These are phyloP conservation scores for Aristolochia contorta DNA, from an alignment of 164 flowering plant species.

Conservation along the genomic window DNA sequence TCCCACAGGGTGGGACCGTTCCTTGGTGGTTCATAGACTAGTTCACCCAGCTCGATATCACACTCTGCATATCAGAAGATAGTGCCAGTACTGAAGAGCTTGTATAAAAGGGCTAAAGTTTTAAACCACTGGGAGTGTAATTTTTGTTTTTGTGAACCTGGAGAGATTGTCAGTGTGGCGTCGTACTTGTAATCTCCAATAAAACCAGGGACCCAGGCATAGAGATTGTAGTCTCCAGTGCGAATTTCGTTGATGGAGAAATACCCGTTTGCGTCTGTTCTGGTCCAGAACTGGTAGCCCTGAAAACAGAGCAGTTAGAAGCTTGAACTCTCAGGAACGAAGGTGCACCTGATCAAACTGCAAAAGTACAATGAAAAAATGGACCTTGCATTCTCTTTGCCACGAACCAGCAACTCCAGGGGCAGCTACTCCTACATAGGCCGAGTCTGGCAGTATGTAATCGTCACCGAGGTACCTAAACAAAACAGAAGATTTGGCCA, in stretches of 20 bases:
- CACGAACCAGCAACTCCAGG: constrained; percentile 77
- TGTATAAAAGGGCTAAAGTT: not conserved
- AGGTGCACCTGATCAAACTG: no score
- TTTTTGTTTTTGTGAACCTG: not conserved
- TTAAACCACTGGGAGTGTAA: not conserved
- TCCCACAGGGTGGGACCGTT: constrained; percentile 89
- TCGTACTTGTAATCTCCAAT: constrained; percentile 57
- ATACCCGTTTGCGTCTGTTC: constrained; percentile 42
- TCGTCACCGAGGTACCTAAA: constrained; percentile 33
- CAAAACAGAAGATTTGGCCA: not conserved
- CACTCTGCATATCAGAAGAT: constrained; percentile 33
- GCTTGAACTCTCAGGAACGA: not conserved
- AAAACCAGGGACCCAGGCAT: constrained; percentile 70
- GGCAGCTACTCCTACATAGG: constrained; percentile 70
- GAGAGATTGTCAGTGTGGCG: not conserved
- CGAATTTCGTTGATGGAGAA: constrained; percentile 43
- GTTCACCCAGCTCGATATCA: constrained; percentile 40
- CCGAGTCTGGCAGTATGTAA: constrained; percentile 32
- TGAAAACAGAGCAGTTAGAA: constrained; percentile 9
- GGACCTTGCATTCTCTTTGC: constrained; percentile 82
- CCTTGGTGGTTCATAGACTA: constrained; percentile 73
- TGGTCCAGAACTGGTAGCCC: constrained; percentile 85
- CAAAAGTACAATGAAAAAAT: not conserved
- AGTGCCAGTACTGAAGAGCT: no score
- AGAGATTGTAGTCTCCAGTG: constrained; percentile 57